These are phyloP conservation scores for Nepenthes gracilis DNA, from an alignment of 148 eudicot genomes.

Conservation along the genomic window DNA sequence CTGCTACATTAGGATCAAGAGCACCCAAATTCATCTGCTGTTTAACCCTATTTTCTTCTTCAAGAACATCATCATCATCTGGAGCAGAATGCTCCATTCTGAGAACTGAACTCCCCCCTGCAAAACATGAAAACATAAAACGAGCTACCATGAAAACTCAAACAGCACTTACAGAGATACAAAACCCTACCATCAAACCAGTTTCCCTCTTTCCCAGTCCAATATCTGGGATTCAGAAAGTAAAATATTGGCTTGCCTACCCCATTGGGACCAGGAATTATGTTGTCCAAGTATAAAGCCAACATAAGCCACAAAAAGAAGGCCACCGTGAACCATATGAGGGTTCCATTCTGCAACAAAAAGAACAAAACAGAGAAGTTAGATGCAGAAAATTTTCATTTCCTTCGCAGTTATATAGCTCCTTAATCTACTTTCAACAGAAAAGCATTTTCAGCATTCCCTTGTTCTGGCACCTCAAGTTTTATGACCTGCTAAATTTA, in stretches of 20 bases:
- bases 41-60: slow-evolving; percentile 75
- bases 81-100: slow-evolving; percentile 18
- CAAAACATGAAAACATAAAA: slow-evolving; percentile 10
- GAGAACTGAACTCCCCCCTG: slow-evolving; percentile 56
- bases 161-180: slow-evolving; percentile 1
- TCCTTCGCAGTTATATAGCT: too few relatives aligned
- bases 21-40: slow-evolving; percentile 40
- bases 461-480: too few relatives aligned
- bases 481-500: too few relatives aligned
- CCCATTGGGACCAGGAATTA: slow-evolving; percentile 70
- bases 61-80: slow-evolving; percentile 78
- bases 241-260: slow-evolving; percentile 67
- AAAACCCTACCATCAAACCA: slow-evolving; percentile 42
- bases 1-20: slow-evolving; percentile 60
- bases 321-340: slow-evolving; percentile 42
- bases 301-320: slow-evolving; percentile 52
- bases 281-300: slow-evolving; percentile 91
- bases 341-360: slow-evolving; percentile 49
- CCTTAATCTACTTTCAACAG: too few relatives aligned
- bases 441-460: too few relatives aligned
- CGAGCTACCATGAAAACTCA: neutral
- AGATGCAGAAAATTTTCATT: neutral
- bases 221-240: slow-evolving; percentile 69
- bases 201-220: slow-evolving; percentile 77
- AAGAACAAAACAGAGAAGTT: neutral